Conservation (phyloP, 768 basidiomycete species). For the Leccinum subgranulosum region DNA sequence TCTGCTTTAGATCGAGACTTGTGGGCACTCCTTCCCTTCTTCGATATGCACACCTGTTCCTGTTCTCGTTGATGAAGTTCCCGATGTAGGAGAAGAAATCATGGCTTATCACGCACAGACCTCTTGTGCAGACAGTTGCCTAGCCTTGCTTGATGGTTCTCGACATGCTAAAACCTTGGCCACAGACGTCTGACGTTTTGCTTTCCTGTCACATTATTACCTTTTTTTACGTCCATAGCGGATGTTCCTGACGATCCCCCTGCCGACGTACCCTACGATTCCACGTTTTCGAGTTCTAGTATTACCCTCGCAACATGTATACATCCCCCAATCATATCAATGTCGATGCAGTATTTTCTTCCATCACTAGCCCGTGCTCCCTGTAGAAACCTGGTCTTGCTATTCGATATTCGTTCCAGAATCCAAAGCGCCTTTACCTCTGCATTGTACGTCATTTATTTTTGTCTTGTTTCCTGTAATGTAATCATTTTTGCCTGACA, state of each 20-base stretch:
- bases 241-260: not conserved
- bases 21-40: not conserved
- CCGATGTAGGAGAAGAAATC: not conserved
- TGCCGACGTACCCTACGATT: slow-evolving; percentile 2
- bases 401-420: not conserved
- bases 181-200: not conserved
- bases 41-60: not conserved
- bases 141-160: not conserved
- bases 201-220: slow-evolving; percentile 1
- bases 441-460: not conserved
- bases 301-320: not conserved
- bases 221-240: not conserved
- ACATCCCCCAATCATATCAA: not conserved
- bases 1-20: not conserved
- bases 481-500: not conserved
- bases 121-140: not conserved
- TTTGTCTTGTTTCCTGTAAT: not conserved
- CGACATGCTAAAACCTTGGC: not conserved
- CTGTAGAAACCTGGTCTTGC: not conserved
- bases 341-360: not conserved
- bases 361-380: not conserved
- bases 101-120: slow-evolving; percentile 4
- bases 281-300: slow-evolving; percentile 1
- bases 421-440: not conserved
- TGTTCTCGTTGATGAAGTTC: not conserved